phyloP scores from a whole-genome alignment of 192 early-diverging fungal species.

The Rhizophagus clarus region DNA sequence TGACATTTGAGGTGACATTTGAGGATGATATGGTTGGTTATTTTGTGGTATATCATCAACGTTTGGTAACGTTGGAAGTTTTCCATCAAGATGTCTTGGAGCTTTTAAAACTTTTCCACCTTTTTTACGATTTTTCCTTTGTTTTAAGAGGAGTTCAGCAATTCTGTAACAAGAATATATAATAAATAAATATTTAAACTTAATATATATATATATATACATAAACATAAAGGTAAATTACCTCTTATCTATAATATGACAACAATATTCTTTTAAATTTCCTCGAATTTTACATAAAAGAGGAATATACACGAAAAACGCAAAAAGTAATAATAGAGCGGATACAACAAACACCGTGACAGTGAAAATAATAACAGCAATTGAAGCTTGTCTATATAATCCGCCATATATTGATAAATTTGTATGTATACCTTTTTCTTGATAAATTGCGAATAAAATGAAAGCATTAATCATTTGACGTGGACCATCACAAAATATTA shows the following conservation, averaged over 20 bases:
- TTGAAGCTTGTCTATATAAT: not conserved
- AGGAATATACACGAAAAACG: constrained; percentile 69
- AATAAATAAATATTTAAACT: not conserved
- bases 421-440: not conserved
- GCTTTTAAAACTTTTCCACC: not conserved
- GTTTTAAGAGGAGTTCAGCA: not conserved
- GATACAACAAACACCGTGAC: constrained; percentile 57
- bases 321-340: constrained; percentile 52
- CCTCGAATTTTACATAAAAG: constrained; percentile 68
- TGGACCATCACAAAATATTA: constrained; percentile 82
- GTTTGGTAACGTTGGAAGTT: not conserved
- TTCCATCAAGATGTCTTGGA: not conserved
- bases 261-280: constrained; percentile 82
- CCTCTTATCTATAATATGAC: constrained; percentile 81
- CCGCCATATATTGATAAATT: not conserved
- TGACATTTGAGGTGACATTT: not conserved
- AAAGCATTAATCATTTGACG: constrained; percentile 72
- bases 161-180: not conserved
- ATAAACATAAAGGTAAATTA: no score
- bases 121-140: not conserved
- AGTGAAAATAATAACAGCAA: constrained; percentile 51
- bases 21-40: not conserved
- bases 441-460: constrained; percentile 45
- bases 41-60: not conserved
- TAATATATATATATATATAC: not conserved